Evolutionary conservation across 192 early-diverging fungal species (phyloP).

Genomic region (Backusella morwellensis): DNA sequence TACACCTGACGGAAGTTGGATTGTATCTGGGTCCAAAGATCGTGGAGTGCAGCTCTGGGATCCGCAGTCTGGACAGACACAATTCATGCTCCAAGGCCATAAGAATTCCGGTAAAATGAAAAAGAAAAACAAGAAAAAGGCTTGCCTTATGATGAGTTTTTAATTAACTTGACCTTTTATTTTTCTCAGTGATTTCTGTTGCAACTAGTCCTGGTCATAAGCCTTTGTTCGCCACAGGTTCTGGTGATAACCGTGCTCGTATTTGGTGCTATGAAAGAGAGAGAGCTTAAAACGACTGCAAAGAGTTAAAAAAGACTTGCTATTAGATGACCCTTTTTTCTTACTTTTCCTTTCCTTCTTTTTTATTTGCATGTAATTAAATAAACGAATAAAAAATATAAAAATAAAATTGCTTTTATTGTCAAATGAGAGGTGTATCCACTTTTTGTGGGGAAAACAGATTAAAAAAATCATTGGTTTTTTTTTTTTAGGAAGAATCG

Average conservation of each 20-base stretch:
- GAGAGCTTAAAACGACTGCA: background rate
- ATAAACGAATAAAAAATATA: background rate
- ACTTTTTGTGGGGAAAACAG: background rate
- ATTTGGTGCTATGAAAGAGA: conserved; percentile 82
- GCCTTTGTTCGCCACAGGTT: conserved; percentile 90
- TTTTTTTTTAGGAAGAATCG: background rate
- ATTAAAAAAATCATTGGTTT: background rate
- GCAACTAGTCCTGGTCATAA: conserved; percentile 76
- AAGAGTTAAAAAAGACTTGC: background rate
- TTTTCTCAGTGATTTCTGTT: conserved; percentile 80
- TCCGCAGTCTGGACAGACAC: conserved; percentile 63
- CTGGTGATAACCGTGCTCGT: conserved; percentile 88
- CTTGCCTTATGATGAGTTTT: background rate
- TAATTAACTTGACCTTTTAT: background rate
- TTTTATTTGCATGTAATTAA: conserved; percentile 6
- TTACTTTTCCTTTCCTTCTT: background rate
- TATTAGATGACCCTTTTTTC: background rate
- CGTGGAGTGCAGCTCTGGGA: conserved; percentile 95
- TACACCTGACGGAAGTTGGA: conserved; percentile 83
- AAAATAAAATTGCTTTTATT: background rate
- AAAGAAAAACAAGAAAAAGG: background rate
- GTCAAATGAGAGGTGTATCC: background rate
- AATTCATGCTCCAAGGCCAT: conserved; percentile 92
- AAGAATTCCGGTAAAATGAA: conserved; percentile 82
- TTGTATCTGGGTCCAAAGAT: conserved; percentile 91